Evolutionary conservation across 2,329 filamentous ascomycete species (phyloP), one percentile per base, ranked within the genome.

Genomic region (Ustilaginoidea virens): DNA sequence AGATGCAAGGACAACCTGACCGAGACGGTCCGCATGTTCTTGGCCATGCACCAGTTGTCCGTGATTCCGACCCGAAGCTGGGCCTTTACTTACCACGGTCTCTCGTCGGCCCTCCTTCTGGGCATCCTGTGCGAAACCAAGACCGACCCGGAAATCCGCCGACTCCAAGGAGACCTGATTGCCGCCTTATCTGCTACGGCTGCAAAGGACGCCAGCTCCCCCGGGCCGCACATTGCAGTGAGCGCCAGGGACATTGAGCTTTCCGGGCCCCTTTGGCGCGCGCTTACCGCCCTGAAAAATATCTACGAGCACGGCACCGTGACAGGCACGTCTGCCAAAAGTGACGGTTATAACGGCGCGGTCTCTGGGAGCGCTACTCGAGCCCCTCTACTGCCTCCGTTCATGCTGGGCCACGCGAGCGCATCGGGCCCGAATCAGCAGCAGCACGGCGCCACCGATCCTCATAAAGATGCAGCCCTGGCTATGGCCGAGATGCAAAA

Each of bases 401-500:
- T 48, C 25, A 40, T 43, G 9, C 35, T 37, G 17, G 35, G 39
- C 10, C 36, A 39, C 12, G 44, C 43, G 22, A 33, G 39, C 22
- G 34, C 35, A 18, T 38, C 40, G 23, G 31, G 37, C 14, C 36
- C 37, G 22, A 46, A 43, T 28, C 31, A 39, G 2, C 40, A 46
- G 28, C 44, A 44, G 29, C 41, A 47, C 27, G 39, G 36, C 33
- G 30, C 44, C 7, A 47, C 60, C 12, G 65, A 72, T 36, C 60
- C 67, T 7, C 67, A 74, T 27, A 66, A 72, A 35, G 66, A 74
- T 39, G 71, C 71, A 0, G 71, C 72, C 1, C 48, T 76, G 23
- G 68, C 70, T 27, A 75, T 76, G 70, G 63, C 72, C 2, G 69
- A 72, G 44, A 61, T 77, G 56, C 71, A 76, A 45, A 69, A 70